phyloP scores from a whole-genome alignment of 257 asterid genomes.

The Petrea volubilis region DNA sequence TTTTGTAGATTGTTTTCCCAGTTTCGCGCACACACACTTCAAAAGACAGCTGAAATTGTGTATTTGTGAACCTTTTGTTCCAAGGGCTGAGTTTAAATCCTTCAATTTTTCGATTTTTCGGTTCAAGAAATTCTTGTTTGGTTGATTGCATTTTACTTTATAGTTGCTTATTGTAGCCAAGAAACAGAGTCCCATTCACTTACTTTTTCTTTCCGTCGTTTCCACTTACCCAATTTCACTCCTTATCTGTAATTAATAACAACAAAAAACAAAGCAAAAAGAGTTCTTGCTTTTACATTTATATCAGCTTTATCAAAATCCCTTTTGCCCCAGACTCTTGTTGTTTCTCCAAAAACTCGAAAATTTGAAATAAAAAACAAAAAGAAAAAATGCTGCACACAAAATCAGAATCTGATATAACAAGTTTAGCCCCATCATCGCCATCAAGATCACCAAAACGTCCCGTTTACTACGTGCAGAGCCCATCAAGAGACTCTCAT shows the following conservation, averaged over 20 bases:
- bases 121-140: too few relatives aligned
- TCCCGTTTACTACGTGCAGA: slow-evolving; percentile 85
- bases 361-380: too few relatives aligned
- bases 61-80: too few relatives aligned
- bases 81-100: too few relatives aligned
- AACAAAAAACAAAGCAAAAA: neutral
- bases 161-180: neutral
- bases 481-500: slow-evolving; percentile 93
- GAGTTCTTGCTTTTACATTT: neutral
- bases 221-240: neutral
- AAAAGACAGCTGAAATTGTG: too few relatives aligned
- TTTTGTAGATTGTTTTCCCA: too few relatives aligned
- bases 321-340: neutral
- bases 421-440: slow-evolving; percentile 93
- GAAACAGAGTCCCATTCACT: slow-evolving; percentile 2
- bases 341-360: neutral
- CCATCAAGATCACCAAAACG: slow-evolving; percentile 93
- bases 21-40: too few relatives aligned
- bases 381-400: slow-evolving; percentile 56
- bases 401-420: slow-evolving; percentile 92
- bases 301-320: neutral
- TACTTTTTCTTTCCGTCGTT: neutral
- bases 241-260: neutral
- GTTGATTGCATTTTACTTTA: neutral
- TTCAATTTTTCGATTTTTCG: too few relatives aligned